Evolutionary conservation across 306 rosid species (phyloP).

Genomic region (Prunus fruticosa): DNA sequence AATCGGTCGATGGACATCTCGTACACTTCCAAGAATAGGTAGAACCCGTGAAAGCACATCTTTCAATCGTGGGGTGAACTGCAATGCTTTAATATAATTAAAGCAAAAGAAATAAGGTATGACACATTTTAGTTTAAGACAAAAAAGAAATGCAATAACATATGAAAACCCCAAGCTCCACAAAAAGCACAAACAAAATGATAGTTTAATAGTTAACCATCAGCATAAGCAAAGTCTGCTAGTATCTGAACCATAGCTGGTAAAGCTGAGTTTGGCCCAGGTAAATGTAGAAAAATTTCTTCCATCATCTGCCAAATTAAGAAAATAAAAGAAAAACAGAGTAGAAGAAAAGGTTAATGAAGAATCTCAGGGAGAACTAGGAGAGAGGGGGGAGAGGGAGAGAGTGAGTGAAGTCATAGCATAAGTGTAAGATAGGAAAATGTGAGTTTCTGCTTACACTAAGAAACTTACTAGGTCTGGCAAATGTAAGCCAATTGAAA

Average conservation of each 20-base stretch:
- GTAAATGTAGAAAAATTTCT: constrained; percentile 83
- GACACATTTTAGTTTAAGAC: constrained; percentile 28
- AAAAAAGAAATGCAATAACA: neutral
- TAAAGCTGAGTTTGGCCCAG: constrained; percentile 75
- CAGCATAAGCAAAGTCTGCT: constrained; percentile 85
- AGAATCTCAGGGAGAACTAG: neutral
- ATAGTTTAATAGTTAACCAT: constrained; percentile 54
- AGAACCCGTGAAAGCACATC: constrained; percentile 89
- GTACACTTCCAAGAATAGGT: constrained; percentile 93
- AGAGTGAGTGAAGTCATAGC: neutral
- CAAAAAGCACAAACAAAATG: constrained; percentile 14
- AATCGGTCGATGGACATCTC: constrained; percentile 77
- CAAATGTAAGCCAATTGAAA: constrained; percentile 85
- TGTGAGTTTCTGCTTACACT: neutral
- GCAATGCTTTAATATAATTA: constrained; percentile 58
- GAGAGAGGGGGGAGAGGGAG: neutral
- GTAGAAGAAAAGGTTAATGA: neutral
- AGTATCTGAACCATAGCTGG: constrained; percentile 93
- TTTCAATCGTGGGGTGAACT: constrained; percentile 88
- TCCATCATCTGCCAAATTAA: constrained; percentile 87
- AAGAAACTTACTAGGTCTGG: constrained; percentile 80
- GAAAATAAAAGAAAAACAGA: constrained; percentile 9
- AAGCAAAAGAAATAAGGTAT: constrained; percentile 18
- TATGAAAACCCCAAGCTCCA: neutral
- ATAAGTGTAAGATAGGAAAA: neutral